Evolutionary conservation across 257 asterid genomes (phyloP).

Genomic region (Gentiana straminea): DNA sequence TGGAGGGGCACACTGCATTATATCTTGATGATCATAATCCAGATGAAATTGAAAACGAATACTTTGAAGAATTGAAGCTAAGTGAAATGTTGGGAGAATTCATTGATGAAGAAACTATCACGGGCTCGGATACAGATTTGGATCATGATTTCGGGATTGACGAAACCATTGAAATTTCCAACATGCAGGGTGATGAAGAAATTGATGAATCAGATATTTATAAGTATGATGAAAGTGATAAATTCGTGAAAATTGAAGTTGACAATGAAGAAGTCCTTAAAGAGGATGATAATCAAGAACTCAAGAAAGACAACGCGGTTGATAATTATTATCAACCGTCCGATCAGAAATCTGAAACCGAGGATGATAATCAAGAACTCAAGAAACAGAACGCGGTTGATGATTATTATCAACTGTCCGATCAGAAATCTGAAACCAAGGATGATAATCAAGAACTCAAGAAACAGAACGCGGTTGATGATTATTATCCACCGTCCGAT

Average conservation of each 20-base stretch:
- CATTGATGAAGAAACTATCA: slow-evolving; percentile 25
- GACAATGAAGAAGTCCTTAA: background rate
- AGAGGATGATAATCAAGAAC: slow-evolving; percentile 3
- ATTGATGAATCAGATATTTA: background rate
- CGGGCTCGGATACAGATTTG: slow-evolving; percentile 18
- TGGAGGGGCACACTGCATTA: slow-evolving; percentile 16
- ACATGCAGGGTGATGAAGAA: background rate
- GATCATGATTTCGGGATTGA: slow-evolving; percentile 11
- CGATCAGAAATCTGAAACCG: background rate
- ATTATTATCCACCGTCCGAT: too few relatives aligned
- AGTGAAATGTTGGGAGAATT: slow-evolving; percentile 24
- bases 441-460: too few relatives aligned
- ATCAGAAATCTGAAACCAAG: background rate
- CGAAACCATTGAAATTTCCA: slow-evolving; percentile 6
- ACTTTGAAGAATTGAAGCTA: slow-evolving; percentile 18
- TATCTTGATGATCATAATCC: slow-evolving; percentile 25
- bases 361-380: slow-evolving; percentile 4
- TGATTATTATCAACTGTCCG: too few relatives aligned
- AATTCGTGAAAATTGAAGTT: background rate
- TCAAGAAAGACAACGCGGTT: background rate
- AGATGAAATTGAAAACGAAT: slow-evolving; percentile 7
- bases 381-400: background rate
- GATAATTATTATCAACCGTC: too few relatives aligned
- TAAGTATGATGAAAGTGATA: background rate
- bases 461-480: too few relatives aligned